Conservation (phyloP, 1,284 basidiomycete genomes). For the Heterobasidion occidentale region DNA sequence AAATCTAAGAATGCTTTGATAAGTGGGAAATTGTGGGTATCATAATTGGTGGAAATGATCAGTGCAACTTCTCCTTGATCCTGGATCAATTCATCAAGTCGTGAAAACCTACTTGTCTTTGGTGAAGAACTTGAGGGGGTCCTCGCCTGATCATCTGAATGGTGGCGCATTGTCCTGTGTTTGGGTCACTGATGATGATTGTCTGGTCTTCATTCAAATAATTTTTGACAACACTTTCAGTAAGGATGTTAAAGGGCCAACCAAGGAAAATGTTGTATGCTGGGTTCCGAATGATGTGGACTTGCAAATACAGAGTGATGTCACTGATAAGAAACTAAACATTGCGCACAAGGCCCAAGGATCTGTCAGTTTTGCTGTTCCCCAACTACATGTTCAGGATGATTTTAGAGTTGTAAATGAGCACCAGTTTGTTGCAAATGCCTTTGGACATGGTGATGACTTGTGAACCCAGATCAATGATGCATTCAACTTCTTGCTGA, state of each 20-base stretch:
- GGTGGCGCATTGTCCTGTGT: not conserved
- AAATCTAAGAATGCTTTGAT: not conserved
- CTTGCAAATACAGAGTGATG: conserved; percentile 14
- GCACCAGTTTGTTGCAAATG: not conserved
- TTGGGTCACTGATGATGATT: not conserved
- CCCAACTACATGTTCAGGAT: conserved; percentile 8
- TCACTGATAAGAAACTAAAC: not conserved
- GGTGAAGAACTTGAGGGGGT: not conserved
- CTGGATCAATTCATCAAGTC: not conserved
- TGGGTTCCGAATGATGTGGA: conserved; percentile 16
- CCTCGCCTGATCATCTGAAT: not conserved
- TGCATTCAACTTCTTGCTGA: not conserved
- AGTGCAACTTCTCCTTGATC: not conserved
- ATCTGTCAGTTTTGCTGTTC: conserved; percentile 16
- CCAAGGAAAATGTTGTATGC: conserved; percentile 22
- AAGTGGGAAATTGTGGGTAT: not conserved
- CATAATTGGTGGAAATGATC: not conserved
- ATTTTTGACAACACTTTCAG: not conserved
- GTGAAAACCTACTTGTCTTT: not conserved
- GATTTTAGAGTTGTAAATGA: not conserved
- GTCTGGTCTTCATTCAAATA: not conserved
- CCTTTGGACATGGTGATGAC: not conserved
- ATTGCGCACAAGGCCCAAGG: conserved; percentile 16
- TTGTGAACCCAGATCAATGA: not conserved
- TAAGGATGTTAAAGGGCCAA: not conserved